phyloP scores from a whole-genome alignment of 2,329 filamentous ascomycete genomes.

The Phaeosphaeria sp. region DNA sequence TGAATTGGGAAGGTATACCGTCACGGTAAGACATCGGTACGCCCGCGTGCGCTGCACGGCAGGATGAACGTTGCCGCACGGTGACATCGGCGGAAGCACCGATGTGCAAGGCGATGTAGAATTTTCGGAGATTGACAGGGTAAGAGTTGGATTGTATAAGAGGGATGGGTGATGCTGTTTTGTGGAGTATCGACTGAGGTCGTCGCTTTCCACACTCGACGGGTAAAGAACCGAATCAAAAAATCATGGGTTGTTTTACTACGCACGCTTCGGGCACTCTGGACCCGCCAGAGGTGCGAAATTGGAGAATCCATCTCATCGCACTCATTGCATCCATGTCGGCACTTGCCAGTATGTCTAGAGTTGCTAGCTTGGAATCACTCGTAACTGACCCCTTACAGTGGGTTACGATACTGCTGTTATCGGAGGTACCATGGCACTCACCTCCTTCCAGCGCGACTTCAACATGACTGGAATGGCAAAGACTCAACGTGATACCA shows the following conservation, averaged over 20 bases:
- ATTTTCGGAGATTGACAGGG: neutral
- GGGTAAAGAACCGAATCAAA: neutral
- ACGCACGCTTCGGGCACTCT: conserved; percentile 42
- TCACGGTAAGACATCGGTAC: conserved; percentile 8
- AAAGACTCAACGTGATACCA: conserved; percentile 41
- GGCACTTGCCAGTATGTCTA: conserved; percentile 41
- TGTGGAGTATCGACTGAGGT: neutral
- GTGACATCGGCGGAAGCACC: conserved; percentile 9
- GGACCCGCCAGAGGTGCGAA: conserved; percentile 46
- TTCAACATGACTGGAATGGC: conserved; percentile 42
- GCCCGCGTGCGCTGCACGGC: conserved; percentile 16
- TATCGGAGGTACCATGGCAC: conserved; percentile 51
- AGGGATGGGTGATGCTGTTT: neutral
- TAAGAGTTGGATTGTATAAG: conserved; percentile 1
- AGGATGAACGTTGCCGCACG: conserved; percentile 14
- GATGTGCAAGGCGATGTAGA: conserved; percentile 9
- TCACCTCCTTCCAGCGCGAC: conserved; percentile 48
- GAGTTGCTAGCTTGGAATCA: neutral
- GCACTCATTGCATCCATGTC: conserved; percentile 47
- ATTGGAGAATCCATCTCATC: conserved; percentile 45
- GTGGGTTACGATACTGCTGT: conserved; percentile 47
- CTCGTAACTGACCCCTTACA: conserved; percentile 4
- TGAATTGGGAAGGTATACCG: conserved; percentile 21
- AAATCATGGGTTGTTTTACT: conserved; percentile 34
- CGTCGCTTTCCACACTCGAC: neutral